These are phyloP conservation scores for Cystobasidiaceae sp. DNA, from an alignment of 1,284 basidiomycete genomes.

Conservation along the genomic window DNA sequence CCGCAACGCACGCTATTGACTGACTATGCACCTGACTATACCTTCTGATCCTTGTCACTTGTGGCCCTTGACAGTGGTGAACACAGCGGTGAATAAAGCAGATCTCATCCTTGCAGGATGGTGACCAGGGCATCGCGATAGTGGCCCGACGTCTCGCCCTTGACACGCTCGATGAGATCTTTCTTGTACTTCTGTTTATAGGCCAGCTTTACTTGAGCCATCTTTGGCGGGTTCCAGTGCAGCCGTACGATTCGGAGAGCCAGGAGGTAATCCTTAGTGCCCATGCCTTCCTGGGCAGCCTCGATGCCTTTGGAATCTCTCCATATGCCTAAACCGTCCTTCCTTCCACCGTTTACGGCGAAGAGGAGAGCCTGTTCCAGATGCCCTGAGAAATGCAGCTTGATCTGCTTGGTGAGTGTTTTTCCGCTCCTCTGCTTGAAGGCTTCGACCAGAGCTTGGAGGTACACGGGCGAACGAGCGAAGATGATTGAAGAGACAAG, in stretches of 20 bases:
- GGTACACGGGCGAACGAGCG: slow-evolving; percentile 41
- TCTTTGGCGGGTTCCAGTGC: slow-evolving; percentile 43
- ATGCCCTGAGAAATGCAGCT: slow-evolving; percentile 44
- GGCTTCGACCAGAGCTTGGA: slow-evolving; percentile 42
- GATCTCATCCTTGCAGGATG: too few species aligned
- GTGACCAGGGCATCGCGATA: too few species aligned
- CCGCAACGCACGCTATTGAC: too few species aligned
- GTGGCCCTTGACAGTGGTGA: too few species aligned
- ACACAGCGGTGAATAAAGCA: too few species aligned
- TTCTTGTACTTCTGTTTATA: slow-evolving; percentile 43
- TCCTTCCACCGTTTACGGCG: slow-evolving; percentile 44
- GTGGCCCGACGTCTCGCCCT: too few species aligned
- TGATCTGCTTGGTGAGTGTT: slow-evolving; percentile 41
- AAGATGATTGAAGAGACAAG: slow-evolving; percentile 44
- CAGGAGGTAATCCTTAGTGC: slow-evolving; percentile 39
- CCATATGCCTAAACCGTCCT: slow-evolving; percentile 41
- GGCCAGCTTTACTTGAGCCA: slow-evolving; percentile 43
- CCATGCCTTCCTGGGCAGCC: slow-evolving; percentile 44
- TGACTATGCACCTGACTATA: too few species aligned
- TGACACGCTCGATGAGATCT: too few species aligned
- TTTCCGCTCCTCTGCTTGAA: slow-evolving; percentile 40
- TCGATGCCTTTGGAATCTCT: slow-evolving; percentile 44
- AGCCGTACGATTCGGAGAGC: slow-evolving; percentile 41
- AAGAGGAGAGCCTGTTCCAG: slow-evolving; percentile 43
- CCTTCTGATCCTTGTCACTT: too few species aligned